Percentiles rank a stretch among this genome's conserved stretches.
These are phyloP conservation scores for Bacidia rubella DNA, from an alignment of 495 filamentous ascomycete genomes.

Conservation along the genomic window DNA sequence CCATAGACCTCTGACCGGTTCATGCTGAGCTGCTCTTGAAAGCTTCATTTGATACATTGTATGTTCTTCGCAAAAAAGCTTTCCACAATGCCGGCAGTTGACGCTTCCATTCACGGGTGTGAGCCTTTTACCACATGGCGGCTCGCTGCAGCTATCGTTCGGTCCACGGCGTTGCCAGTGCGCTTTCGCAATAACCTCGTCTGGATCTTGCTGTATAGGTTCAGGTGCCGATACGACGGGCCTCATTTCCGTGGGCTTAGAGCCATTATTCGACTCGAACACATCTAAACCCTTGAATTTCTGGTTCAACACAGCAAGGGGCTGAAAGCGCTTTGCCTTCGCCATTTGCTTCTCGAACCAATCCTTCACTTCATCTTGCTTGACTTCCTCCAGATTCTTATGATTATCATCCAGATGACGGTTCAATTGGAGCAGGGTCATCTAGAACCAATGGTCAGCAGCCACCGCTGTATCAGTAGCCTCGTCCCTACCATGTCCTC, in stretches of 20 bases:
- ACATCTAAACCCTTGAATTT: slow-evolving; percentile 95
- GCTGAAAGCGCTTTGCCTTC: slow-evolving; percentile 92
- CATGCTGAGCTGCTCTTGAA: slow-evolving; percentile 75
- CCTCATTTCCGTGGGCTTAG: slow-evolving; percentile 18
- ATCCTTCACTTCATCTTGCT: slow-evolving; percentile 93
- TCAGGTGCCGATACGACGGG: slow-evolving; percentile 11
- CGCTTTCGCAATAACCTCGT: slow-evolving; percentile 70
- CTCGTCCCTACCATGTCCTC: slow-evolving; percentile 73
- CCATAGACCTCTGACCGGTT: slow-evolving; percentile 87
- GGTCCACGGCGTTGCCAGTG: slow-evolving; percentile 73
- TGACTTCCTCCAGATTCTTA: slow-evolving; percentile 80
- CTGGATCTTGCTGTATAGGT: slow-evolving; percentile 53
- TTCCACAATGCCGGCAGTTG: slow-evolving; percentile 86
- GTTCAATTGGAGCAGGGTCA: slow-evolving; percentile 86
- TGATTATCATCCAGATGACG: slow-evolving; percentile 90
- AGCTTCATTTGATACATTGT: slow-evolving; percentile 99
- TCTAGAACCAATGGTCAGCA: slow-evolving; percentile 29
- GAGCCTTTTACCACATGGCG: slow-evolving; percentile 65
- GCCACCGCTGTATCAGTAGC: slow-evolving; percentile 1
- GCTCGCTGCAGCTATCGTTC: slow-evolving; percentile 77
- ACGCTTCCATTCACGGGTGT: slow-evolving; percentile 69
- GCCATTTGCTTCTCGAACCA: slow-evolving; percentile 96
- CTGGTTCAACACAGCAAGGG: slow-evolving; percentile 80
- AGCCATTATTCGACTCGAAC: slow-evolving; percentile 83
- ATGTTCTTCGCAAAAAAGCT: slow-evolving; percentile 91